Evolutionary conservation across 768 basidiomycete genomes (phyloP).

Genomic region (Amanita molliuscula): DNA sequence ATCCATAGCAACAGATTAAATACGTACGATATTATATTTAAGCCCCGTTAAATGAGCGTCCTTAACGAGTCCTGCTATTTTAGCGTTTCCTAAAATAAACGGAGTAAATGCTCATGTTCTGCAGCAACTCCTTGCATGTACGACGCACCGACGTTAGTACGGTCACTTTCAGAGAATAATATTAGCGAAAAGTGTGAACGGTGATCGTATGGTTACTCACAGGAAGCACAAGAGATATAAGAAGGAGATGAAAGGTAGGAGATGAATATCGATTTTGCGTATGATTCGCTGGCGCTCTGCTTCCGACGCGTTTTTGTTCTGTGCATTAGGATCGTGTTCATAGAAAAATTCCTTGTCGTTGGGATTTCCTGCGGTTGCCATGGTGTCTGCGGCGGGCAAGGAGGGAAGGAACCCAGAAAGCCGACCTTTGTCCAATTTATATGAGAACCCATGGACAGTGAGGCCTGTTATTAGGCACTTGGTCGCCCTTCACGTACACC

Average conservation of each 20-base stretch:
- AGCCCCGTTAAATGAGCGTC: slow-evolving; percentile 16
- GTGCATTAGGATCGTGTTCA: not conserved
- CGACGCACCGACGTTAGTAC: slow-evolving; percentile 15
- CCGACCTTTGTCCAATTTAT: not conserved
- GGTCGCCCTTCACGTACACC: not conserved
- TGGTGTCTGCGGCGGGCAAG: not conserved
- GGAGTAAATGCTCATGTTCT: not conserved
- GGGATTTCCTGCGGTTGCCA: not conserved
- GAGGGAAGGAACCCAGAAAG: not conserved
- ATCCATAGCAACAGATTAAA: not conserved
- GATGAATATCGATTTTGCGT: slow-evolving; percentile 33
- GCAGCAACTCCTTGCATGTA: not conserved
- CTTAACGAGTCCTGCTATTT: slow-evolving; percentile 17
- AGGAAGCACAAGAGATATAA: slow-evolving; percentile 37
- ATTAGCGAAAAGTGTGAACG: not conserved
- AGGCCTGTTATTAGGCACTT: not conserved
- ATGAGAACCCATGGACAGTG: not conserved
- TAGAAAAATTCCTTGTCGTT: not conserved
- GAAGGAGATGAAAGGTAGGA: slow-evolving; percentile 33
- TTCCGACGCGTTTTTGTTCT: not conserved
- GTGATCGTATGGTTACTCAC: slow-evolving; percentile 17
- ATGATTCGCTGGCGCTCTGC: slow-evolving; percentile 18
- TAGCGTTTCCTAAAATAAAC: slow-evolving; percentile 13
- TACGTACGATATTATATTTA: slow-evolving; percentile 16
- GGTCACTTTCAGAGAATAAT: slow-evolving; percentile 11